phyloP scores from a whole-genome alignment of 139 green algal species.

The Tetraselmis striata region DNA sequence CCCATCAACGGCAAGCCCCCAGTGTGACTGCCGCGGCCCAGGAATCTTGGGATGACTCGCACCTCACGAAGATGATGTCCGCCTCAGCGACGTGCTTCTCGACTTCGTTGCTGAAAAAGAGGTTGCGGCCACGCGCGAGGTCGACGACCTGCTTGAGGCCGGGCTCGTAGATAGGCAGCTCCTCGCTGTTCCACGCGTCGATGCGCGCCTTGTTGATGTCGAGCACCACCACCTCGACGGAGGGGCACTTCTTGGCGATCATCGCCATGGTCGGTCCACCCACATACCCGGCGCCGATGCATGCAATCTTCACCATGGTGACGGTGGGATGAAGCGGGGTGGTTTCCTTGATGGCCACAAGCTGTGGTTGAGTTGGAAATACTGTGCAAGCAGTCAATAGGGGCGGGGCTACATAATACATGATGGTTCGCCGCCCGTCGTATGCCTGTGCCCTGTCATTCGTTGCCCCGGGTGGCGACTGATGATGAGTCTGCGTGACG shows the following conservation, averaged over 20 bases:
- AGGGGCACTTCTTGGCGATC: constrained; percentile 46
- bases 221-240: constrained; percentile 43
- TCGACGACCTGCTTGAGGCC: constrained; percentile 46
- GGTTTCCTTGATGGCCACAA: background rate
- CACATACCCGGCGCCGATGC: constrained; percentile 25
- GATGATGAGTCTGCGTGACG: background rate
- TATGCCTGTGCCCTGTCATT: too few species aligned
- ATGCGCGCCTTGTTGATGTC: constrained; percentile 73
- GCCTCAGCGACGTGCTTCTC: constrained; percentile 37
- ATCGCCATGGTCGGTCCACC: constrained; percentile 53
- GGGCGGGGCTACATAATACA: too few species aligned
- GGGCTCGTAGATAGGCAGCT: constrained; percentile 54
- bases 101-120: constrained; percentile 52
- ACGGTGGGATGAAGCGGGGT: too few species aligned
- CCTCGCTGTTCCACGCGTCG: constrained; percentile 54
- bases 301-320: constrained; percentile 16
- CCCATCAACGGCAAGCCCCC: too few species aligned
- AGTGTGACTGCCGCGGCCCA: too few species aligned
- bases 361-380: background rate
- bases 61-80: constrained; percentile 47
- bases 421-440: too few species aligned
- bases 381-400: background rate
- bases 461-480: too few species aligned
- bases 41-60: background rate
- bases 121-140: constrained; percentile 32